Evolutionary conservation across 2,329 filamentous ascomycete genomes (phyloP).

Genomic region (Blumeriella jaapii): DNA sequence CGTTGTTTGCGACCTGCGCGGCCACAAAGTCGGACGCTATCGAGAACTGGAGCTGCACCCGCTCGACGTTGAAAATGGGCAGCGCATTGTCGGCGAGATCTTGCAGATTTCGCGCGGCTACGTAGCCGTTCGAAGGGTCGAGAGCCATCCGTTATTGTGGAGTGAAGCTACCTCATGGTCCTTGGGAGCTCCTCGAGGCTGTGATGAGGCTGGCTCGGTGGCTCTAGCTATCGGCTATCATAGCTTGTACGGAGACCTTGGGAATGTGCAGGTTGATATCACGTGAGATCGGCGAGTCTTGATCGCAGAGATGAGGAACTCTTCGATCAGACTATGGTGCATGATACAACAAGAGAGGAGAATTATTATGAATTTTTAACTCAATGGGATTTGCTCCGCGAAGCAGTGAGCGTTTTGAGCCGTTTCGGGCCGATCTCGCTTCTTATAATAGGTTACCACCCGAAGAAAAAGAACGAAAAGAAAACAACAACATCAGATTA

Average conservation of each 20-base stretch:
- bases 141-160: conserved; percentile 47
- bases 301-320: not conserved
- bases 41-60: conserved; percentile 86
- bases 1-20: conserved; percentile 94
- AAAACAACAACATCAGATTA: too few relatives aligned
- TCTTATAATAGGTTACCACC: too few relatives aligned
- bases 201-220: conserved; percentile 18
- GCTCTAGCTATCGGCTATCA: conserved; percentile 1
- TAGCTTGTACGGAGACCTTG: conserved; percentile 8
- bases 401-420: too few relatives aligned
- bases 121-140: conserved; percentile 61
- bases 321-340: too few relatives aligned
- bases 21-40: conserved; percentile 93
- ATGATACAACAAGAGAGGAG: too few relatives aligned
- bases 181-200: conserved; percentile 18
- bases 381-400: too few relatives aligned
- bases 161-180: conserved; percentile 23
- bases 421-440: too few relatives aligned
- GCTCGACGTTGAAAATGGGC: conserved; percentile 91
- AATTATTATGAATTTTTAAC: too few relatives aligned
- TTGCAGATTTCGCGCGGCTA: conserved; percentile 48
- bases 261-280: conserved; percentile 1
- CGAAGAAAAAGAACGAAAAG: too few relatives aligned
- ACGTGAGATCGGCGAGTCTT: conserved; percentile 3
- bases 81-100: conserved; percentile 50